Base-by-base conservation (phyloP, 2,329 filamentous ascomycete genomes). In the Diplocarpon mali region DNA sequence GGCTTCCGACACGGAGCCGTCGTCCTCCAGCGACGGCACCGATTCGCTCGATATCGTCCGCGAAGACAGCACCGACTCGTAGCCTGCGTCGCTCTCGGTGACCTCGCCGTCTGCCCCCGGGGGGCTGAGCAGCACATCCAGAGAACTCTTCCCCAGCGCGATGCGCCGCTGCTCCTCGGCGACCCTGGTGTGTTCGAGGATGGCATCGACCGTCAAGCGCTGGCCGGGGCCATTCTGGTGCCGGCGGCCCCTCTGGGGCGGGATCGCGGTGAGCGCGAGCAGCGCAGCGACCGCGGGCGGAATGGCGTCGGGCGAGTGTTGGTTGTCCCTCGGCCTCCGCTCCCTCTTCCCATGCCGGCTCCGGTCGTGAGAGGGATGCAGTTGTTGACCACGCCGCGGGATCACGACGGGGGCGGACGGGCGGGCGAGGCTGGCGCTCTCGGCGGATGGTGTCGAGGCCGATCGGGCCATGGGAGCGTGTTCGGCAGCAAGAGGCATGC, bases 241-340 rank as follows among this genome's bases (percentile, higher is more conserved):
- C 35, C 55, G 54, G 29, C 40, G 17, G 27, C 48, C 51, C 34
- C 63, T 69, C 53, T 68, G 62, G 38, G 70, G 61, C 52, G 67
- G 78, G 40, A 82, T 82, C 49, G 69, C 72, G 27, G 78, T 82
- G 44, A 78, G 67, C 28, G 78, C 78, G 29, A 82, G 65, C 20
- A 82, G 64, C 12, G 75, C 75, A 6, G 75, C 75, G 20, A 81
- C 69, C 0, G 76, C 78, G 0, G 76, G 69, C 3, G 77, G 72
- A 16, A 81, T 66, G 13, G 69, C 64, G 46, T 77, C 73, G 5
- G 73, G 69, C 1, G 70, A 70, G 57, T 72, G 70, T 2, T 65
- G 60, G 43, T 72, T 67, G 7, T 24, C 20, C 47, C 62, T 64
- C 8, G 62, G 59, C 34, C 62, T 62, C 31, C 59, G 62, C 28